phyloP scores from a whole-genome alignment of 805 yeast genomes.

The Schwanniomyces pseudopolymorphus region DNA sequence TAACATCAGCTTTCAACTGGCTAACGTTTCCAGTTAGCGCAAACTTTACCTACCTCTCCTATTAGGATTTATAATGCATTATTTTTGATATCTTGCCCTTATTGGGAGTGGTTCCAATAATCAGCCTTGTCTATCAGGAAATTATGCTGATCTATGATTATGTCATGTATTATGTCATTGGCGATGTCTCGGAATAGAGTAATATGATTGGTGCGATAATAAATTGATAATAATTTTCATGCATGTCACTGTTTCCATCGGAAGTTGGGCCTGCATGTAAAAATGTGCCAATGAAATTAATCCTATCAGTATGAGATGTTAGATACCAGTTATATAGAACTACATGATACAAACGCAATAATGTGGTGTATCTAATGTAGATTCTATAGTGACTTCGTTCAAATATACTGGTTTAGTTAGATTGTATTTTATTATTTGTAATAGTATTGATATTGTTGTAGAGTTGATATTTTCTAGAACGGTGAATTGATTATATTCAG shows the following conservation, averaged over 20 bases:
- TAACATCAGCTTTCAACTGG: neutral
- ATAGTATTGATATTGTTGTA: neutral
- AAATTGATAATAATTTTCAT: neutral
- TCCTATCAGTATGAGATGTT: neutral
- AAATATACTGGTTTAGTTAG: no score
- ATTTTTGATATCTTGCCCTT: neutral
- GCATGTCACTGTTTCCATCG: neutral
- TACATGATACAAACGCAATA: no score
- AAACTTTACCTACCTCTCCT: neutral
- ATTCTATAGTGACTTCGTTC: no score
- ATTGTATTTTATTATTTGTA: no score
- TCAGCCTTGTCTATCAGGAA: neutral
- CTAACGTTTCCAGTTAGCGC: neutral
- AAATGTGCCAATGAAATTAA: no score
- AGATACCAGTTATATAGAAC: no score
- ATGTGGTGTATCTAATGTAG: no score
- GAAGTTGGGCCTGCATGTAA: neutral
- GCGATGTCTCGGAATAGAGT: neutral
- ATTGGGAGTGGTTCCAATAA: neutral
- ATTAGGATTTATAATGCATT: neutral
- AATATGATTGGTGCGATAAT: conserved; percentile 7
- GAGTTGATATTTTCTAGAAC: neutral
- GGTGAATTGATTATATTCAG: neutral
- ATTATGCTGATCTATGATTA: neutral
- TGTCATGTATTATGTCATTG: neutral